Percentiles rank a stretch among this genome's conserved stretches.
phyloP scores from a whole-genome alignment of 176 grass and related monocot genomes.

The Melocanna baccifera region DNA sequence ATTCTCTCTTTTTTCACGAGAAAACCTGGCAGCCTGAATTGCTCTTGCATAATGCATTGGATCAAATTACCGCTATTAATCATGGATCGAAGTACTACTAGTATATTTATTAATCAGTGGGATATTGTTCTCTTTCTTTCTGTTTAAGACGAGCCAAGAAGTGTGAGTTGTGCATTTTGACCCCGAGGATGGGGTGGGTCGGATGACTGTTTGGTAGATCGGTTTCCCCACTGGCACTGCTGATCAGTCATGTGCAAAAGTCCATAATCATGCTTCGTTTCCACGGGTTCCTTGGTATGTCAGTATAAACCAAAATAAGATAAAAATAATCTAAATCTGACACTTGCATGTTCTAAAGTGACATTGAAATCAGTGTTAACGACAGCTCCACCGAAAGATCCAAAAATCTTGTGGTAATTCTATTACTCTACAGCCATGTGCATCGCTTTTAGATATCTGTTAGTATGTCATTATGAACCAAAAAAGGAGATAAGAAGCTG shows the following conservation, averaged over 20 bases:
- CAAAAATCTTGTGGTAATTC: background rate
- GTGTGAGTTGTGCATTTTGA: slow-evolving; percentile 45
- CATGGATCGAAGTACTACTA: background rate
- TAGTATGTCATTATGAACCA: slow-evolving; percentile 6
- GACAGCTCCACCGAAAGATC: slow-evolving; percentile 16
- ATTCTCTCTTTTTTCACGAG: background rate
- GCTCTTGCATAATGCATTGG: background rate
- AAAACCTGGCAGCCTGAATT: background rate
- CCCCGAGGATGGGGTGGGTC: slow-evolving; percentile 26
- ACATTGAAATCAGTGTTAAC: background rate
- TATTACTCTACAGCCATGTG: background rate
- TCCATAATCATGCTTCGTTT: slow-evolving; percentile 34
- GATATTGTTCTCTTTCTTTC: slow-evolving; percentile 27
- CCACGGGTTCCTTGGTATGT: background rate
- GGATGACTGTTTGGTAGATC: slow-evolving; percentile 53
- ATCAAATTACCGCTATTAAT: background rate
- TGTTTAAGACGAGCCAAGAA: slow-evolving; percentile 31
- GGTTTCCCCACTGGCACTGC: slow-evolving; percentile 42
- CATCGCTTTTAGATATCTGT: slow-evolving; percentile 29
- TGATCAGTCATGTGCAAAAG: slow-evolving; percentile 44
- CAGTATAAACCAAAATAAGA: background rate
- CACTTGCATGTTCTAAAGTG: background rate
- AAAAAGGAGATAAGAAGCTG: background rate
- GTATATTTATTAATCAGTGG: background rate
- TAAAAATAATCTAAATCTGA: background rate